Evolutionary conservation across 441 rosid genomes (phyloP), one percentile per base, ranked within the genome.

Genomic region (Codiaeum variegatum): DNA sequence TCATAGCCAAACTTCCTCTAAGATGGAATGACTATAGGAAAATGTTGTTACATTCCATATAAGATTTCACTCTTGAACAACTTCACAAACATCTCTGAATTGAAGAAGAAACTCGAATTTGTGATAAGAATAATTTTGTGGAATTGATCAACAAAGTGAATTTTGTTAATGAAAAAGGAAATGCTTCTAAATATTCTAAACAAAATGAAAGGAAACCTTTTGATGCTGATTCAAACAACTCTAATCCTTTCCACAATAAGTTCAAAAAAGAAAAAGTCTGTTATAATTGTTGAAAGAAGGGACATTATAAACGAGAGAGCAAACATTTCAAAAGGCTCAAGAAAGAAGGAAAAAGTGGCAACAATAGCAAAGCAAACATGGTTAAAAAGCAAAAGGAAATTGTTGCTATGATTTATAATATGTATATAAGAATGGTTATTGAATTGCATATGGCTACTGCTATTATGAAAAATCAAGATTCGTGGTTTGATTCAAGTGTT

Each of bases 21-120:
- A 55, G 52, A 68, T 79, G 64, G 77, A 72, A 73, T 44, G 23
- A 79, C 0, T 79, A 67, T 21, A 4, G 52, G 11, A 75, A 71
- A 34, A 62, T 55, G 29, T 3, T 68, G 3, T 5, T 24, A 0
- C 62, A 75, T n/a, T 28, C 62, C 11, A 4, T 3, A 1, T 9
- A 75, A 47, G 34, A 62, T 31, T 55, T 71, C 5, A 44, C 23
- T 2, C 4, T 75, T 1, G 67, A 79, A 0, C 16, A 68, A 40
- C 18, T 76, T 4, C 2, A 63, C 0, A 78, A 58, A 5, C 44
- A 68, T 19, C 1, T 70, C 2, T 6, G 29, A 18, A 65, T 46
- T 65, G 58, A 73, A 31, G 54, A 73, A 0, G 68, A 66, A 31
- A 46, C 68, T 19, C 26, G 23, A 5, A 70, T 46, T 34, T 21